Base-by-base conservation (phyloP, 257 asterid genomes). In the Ajuga chamaepitys region DNA sequence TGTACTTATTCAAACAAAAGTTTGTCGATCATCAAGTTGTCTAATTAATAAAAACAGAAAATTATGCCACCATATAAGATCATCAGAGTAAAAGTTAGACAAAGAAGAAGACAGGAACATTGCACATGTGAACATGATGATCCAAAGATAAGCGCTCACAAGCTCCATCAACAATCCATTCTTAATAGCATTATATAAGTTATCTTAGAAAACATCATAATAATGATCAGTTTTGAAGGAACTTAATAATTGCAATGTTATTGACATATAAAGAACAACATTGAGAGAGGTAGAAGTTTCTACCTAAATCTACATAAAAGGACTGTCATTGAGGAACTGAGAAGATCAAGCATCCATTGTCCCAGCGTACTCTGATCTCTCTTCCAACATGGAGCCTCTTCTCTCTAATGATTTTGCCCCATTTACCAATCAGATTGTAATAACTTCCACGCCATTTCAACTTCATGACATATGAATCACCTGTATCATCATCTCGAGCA, bases 321-420 rank as follows among this genome's bases (percentile, higher is more conserved):
- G 28, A 40, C 62, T 52, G 62, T 64, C 75, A 77, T 58, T 73
- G 77, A 41, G 87, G 81, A 64, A 82, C 87, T 6, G 87, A 78
- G 71, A 82, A 82, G 10, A 79, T 50, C 84, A 82, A 76, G 78
- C 72, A 76, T 44, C 84, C 87, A 13, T 74, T 77, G 11, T 82
- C 87, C 87, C 87, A 82, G 8, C 87, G 76, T 14, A 82, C 82
- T 56, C 81, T 71, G 40, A 82, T 76, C 75, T 82, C 87, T 61
- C 77, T 68, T 71, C 84, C 87, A 12, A 82, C 81, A 20, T 82
- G 77, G 34, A 82, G 73, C 71, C 78, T 65, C 67, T 82, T 82
- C 26, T 79, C 87, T 58, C 87, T 73, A 45, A 82, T 74, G 20
- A 82, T 79, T 70, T 78, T 82, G 38, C 84, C 87, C 87, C 87